These are phyloP conservation scores for Beverwykella pulmonaria DNA, from an alignment of 495 filamentous ascomycete species.

Conservation along the genomic window DNA sequence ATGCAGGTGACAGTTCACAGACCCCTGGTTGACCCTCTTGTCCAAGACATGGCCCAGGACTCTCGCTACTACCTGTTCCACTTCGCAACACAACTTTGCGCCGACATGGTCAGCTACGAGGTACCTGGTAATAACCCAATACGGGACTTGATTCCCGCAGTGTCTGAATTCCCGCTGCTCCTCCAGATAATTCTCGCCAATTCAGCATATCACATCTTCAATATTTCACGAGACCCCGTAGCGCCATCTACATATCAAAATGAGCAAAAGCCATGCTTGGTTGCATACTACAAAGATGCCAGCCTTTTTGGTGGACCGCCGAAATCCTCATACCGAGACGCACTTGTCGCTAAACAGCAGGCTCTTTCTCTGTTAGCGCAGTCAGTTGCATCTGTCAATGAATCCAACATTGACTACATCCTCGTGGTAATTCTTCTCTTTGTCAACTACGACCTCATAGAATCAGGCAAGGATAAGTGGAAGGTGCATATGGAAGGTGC, in stretches of 20 bases:
- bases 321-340: slow-evolving; percentile 26
- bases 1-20: background rate
- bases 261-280: slow-evolving; percentile 17
- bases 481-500: slow-evolving; percentile 33
- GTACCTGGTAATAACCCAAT: slow-evolving; percentile 30
- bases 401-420: slow-evolving; percentile 26
- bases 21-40: slow-evolving; percentile 22
- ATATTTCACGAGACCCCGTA: slow-evolving; percentile 17
- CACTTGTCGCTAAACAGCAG: slow-evolving; percentile 30
- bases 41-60: slow-evolving; percentile 18
- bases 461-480: slow-evolving; percentile 36
- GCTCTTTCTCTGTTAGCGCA: slow-evolving; percentile 24
- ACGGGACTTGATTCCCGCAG: slow-evolving; percentile 29
- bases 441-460: slow-evolving; percentile 35
- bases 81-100: slow-evolving; percentile 30
- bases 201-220: slow-evolving; percentile 34
- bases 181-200: slow-evolving; percentile 35
- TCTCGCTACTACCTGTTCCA: slow-evolving; percentile 31
- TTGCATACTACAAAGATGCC: slow-evolving; percentile 18
- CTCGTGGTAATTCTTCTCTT: slow-evolving; percentile 29
- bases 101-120: slow-evolving; percentile 34
- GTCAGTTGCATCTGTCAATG: slow-evolving; percentile 14
- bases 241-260: slow-evolving; percentile 10
- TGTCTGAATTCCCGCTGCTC: slow-evolving; percentile 17
- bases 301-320: slow-evolving; percentile 24